Base-by-base conservation (phyloP, 1,139 yeast species). In the Geotrichum carabidarum region DNA sequence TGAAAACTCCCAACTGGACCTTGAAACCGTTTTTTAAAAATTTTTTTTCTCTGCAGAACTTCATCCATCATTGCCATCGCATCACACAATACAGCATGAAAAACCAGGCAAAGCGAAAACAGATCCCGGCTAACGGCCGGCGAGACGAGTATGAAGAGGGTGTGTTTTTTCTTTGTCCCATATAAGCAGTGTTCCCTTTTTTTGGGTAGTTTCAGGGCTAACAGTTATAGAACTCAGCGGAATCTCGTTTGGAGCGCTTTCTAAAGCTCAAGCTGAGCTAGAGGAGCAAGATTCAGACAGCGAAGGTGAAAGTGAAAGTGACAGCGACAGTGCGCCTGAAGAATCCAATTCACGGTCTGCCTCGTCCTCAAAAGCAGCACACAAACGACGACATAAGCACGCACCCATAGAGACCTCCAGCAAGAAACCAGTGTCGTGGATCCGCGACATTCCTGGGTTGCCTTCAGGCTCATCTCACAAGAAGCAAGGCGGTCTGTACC, bases 381-480 rank as follows among this genome's bases (percentile, higher is more conserved):
- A 49, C 15, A 31, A 43, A 48, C 54, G 59, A 55, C 57, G 60
- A 56, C 40, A 60, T 61, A 88, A 88, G 65, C 95, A 89, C 71
- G 95, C 95, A 0, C 96, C 96, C 5, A 70, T 82, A 0, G 95
- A 84, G 65, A 63, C 80, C 27, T 85, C 94, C 6, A 74, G 91
- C 1, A 87, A 85, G 67, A 77, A 74, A 59, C 86, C 83, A n/a
- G 94, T 85, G 0, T 74, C 89, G 0, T 77, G 75, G 62, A 75
- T 89, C 43, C 76, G 96, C 61, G 81, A 82, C 36, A 83, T 89
- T 17, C 93, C 91, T 0, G 96, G 96, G 0, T 69, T 87, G 45
- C 78, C 76, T 42, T 61, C 63, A 22, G 42, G 48, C 8, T 6
- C 42, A 4, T 8, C 32, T 14, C 40, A 35, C 22, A 38, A 31